Conservation (phyloP, 163 green algal genomes). For the Chlorella variabilis region DNA sequence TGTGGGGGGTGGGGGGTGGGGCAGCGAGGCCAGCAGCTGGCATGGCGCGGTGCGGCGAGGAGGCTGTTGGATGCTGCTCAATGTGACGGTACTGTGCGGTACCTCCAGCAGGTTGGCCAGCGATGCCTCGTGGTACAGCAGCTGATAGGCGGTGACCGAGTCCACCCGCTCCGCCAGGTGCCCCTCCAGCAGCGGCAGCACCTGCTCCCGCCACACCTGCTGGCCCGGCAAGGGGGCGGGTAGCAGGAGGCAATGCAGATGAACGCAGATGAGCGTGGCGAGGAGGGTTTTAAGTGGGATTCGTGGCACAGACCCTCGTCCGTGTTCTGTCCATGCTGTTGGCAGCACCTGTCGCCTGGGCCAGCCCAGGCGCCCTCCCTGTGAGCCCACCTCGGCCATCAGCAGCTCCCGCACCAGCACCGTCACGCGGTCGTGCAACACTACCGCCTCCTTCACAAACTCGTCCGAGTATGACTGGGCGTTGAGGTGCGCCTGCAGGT, state of each 20-base stretch:
- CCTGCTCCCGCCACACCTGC: constrained; percentile 80
- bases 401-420: constrained; percentile 86
- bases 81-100: too few relatives aligned
- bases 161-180: constrained; percentile 70
- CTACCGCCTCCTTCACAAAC: constrained; percentile 85
- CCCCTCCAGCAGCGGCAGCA: constrained; percentile 73
- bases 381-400: constrained; percentile 78
- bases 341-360: too few relatives aligned
- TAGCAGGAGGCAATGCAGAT: not conserved
- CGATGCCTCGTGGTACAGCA: constrained; percentile 82
- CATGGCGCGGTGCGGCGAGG: too few relatives aligned
- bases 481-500: constrained; percentile 88
- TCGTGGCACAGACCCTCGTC: too few relatives aligned
- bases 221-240: too few relatives aligned
- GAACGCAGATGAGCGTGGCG: too few relatives aligned
- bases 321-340: too few relatives aligned
- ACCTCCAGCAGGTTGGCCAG: constrained; percentile 91
- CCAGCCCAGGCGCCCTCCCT: too few relatives aligned
- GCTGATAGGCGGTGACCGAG: constrained; percentile 67
- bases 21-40: too few relatives aligned
- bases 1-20: too few relatives aligned
- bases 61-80: too few relatives aligned
- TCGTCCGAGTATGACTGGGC: constrained; percentile 80
- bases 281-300: too few relatives aligned
- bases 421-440: constrained; percentile 78